These are phyloP conservation scores for Melocanna baccifera DNA, from an alignment of 176 grass and related monocot genomes.

Conservation along the genomic window DNA sequence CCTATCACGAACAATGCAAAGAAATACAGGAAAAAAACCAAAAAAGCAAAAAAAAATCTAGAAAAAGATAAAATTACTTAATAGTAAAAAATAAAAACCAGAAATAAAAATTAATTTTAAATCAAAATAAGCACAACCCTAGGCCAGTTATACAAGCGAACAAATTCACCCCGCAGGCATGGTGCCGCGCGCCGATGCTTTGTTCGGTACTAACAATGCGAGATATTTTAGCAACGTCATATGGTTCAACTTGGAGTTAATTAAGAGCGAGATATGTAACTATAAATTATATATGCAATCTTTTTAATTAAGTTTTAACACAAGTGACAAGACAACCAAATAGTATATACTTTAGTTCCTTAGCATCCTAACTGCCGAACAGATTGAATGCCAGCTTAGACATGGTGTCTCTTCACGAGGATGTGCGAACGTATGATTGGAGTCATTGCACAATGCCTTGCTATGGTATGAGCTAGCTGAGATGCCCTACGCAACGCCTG, in stretches of 20 bases:
- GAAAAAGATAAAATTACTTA: no score
- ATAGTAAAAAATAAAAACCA: no score
- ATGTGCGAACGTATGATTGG: constrained; percentile 11
- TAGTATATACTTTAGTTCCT: not conserved
- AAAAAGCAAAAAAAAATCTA: no score
- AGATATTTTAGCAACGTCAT: not conserved
- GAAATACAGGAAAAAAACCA: no score
- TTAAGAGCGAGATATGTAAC: not conserved
- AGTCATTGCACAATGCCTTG: not conserved
- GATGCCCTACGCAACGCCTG: not conserved
- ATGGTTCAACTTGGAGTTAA: not conserved
- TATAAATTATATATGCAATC: not conserved
- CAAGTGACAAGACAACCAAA: not conserved
- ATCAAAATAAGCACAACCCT: no score
- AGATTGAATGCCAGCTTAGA: constrained; percentile 8
- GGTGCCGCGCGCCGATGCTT: no score
- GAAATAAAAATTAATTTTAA: no score
- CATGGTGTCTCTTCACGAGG: constrained; percentile 21
- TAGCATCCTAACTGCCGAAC: not conserved
- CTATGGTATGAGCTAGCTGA: not conserved
- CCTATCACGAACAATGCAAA: no score
- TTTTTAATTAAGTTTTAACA: not conserved
- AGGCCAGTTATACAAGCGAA: not conserved
- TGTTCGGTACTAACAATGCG: not conserved
- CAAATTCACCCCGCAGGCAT: not conserved